These are phyloP conservation scores for Magnusiomyces ingens DNA, from an alignment of 1,139 yeast genomes.

Conservation along the genomic window DNA sequence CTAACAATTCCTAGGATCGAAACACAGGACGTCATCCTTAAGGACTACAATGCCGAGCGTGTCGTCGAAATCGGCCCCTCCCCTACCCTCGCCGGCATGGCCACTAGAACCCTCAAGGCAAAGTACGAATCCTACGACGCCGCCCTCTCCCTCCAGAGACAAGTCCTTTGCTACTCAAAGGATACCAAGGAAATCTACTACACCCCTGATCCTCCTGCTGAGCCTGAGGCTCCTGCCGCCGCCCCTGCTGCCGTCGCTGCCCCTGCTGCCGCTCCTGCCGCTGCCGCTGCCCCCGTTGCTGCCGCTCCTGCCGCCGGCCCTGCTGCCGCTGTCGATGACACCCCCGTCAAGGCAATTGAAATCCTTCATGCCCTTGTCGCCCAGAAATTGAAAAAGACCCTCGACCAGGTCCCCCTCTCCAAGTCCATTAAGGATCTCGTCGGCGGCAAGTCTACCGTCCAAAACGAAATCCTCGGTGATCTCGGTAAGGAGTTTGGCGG, in stretches of 20 bases:
- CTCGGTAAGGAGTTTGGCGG: conserved; percentile 96
- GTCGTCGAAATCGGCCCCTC: conserved; percentile 98
- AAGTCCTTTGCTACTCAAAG: conserved; percentile 89
- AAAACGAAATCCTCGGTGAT: conserved; percentile 96
- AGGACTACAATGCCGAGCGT: conserved; percentile 91
- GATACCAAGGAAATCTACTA: conserved; percentile 95
- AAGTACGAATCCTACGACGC: conserved; percentile 97
- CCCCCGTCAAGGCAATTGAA: conserved; percentile 78
- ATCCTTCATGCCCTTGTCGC: conserved; percentile 87
- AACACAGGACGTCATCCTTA: conserved; percentile 94
- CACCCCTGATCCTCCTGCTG: conserved; percentile 75
- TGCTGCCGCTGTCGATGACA: conserved; percentile 78
- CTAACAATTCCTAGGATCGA: conserved; percentile 48
- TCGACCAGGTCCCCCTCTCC: conserved; percentile 77
- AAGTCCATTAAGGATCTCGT: conserved; percentile 96
- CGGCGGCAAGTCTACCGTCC: conserved; percentile 97
- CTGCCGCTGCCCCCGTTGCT: conserved; percentile 53
- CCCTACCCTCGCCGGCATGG: conserved; percentile 98
- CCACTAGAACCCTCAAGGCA: conserved; percentile 90
- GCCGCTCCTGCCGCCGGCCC: conserved; percentile 62
- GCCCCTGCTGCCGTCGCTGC: conserved; percentile 37
- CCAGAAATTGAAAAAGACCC: conserved; percentile 85
- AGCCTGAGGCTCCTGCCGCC: conserved; percentile 32
- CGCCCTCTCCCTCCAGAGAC: conserved; percentile 92
- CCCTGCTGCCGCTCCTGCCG: conserved; percentile 34